Percentiles rank a stretch among this genome's conserved stretches.
phyloP scores from a whole-genome alignment of 768 basidiomycete genomes.

The Mycena epipterygia region DNA sequence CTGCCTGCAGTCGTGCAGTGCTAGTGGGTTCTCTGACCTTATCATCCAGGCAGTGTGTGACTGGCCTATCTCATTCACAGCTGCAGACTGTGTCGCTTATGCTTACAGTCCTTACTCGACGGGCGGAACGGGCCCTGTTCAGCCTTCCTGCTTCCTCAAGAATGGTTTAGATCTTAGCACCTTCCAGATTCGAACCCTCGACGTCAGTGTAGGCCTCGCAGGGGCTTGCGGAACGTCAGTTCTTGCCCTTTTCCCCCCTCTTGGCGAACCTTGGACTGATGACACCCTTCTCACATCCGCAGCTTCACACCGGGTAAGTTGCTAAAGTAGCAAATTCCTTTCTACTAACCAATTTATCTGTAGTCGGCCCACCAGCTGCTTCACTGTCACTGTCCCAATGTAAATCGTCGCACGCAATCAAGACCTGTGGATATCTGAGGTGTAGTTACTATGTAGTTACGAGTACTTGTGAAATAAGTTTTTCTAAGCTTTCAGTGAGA shows the following conservation, averaged over 20 bases:
- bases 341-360: neutral
- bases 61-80: neutral
- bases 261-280: neutral
- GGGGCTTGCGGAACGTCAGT: neutral
- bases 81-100: neutral
- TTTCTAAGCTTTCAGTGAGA: too few species aligned
- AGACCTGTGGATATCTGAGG: too few species aligned
- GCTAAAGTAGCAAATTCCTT: neutral
- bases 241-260: neutral
- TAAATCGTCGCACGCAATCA: neutral
- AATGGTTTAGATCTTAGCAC: neutral
- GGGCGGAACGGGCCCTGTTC: neutral
- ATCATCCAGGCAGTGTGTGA: neutral
- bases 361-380: neutral
- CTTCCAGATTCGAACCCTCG: neutral
- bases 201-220: neutral
- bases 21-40: neutral
- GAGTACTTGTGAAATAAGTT: neutral
- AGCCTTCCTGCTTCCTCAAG: constrained; percentile 1
- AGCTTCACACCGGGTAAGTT: constrained; percentile 8
- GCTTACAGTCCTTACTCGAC: neutral
- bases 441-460: too few species aligned
- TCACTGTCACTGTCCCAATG: neutral
- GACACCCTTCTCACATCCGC: neutral
- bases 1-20: neutral